phyloP scores from a whole-genome alignment of 2,329 filamentous ascomycete genomes.

The Pyricularia sp. region DNA sequence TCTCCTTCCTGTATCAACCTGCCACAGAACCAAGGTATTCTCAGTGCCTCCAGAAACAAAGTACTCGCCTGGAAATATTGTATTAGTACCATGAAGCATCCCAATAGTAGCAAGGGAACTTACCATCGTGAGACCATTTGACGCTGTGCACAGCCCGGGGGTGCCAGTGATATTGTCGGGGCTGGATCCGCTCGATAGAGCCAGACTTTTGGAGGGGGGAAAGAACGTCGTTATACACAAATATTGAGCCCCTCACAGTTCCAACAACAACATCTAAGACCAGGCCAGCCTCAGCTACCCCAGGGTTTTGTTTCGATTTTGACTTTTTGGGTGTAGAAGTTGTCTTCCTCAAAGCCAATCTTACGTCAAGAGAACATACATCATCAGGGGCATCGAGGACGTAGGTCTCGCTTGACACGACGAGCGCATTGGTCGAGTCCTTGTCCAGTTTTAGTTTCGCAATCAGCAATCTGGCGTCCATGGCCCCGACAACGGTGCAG shows the following conservation, averaged over 20 bases:
- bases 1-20: slow-evolving; percentile 75
- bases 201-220: slow-evolving; percentile 40
- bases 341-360: slow-evolving; percentile 25
- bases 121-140: slow-evolving; percentile 90
- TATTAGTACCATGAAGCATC: slow-evolving; percentile 9
- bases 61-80: slow-evolving; percentile 63
- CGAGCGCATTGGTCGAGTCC: neutral
- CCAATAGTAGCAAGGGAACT: slow-evolving; percentile 13
- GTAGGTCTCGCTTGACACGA: slow-evolving; percentile 33
- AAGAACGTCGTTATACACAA: slow-evolving; percentile 71
- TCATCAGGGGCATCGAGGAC: slow-evolving; percentile 51
- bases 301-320: slow-evolving; percentile 16
- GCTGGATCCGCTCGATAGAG: slow-evolving; percentile 39
- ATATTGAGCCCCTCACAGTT: slow-evolving; percentile 65
- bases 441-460: neutral
- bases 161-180: slow-evolving; percentile 83
- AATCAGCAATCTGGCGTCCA: neutral
- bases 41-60: slow-evolving; percentile 88
- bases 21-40: slow-evolving; percentile 85
- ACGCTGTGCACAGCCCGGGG: slow-evolving; percentile 71
- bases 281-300: neutral
- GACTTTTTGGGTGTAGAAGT: slow-evolving; percentile 15
- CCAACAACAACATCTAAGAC: slow-evolving; percentile 71
- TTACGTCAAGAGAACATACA: slow-evolving; percentile 59
- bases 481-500: neutral